Conservation (phyloP, 306 rosid species). For the Lathyrus sativus region DNA sequence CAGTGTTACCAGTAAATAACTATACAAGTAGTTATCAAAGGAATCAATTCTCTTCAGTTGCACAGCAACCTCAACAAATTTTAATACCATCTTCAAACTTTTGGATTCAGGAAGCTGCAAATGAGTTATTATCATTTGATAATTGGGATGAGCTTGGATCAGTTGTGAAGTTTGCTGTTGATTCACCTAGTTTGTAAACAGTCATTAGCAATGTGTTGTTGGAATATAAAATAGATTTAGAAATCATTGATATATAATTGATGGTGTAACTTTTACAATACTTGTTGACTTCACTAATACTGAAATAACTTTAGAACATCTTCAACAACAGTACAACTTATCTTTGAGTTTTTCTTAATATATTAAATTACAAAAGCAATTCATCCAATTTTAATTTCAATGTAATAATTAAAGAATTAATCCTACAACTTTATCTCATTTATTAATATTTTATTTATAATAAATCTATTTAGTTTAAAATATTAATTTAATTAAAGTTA, state of each 20-base stretch:
- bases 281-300: no score
- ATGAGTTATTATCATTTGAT: conserved; percentile 36
- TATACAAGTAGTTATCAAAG: conserved; percentile 15
- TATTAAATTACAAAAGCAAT: no score
- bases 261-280: no score
- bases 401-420: no score
- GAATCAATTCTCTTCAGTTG: conserved; percentile 35
- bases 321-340: no score
- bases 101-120: not conserved
- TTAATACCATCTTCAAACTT: conserved; percentile 30
- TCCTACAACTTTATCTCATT: no score
- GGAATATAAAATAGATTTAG: not conserved
- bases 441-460: no score
- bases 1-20: conserved; percentile 6
- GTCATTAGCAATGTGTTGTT: not conserved
- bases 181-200: conserved; percentile 40
- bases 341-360: no score
- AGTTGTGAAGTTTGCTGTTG: conserved; percentile 59
- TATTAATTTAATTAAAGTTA: no score
- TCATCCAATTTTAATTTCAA: no score
- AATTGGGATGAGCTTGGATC: conserved; percentile 90
- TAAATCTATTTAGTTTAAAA: no score
- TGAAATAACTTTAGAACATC: no score
- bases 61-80: conserved; percentile 35
- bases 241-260: not conserved